These are phyloP conservation scores for Coemansia biformis DNA, from an alignment of 192 early-diverging fungal genomes.

Conservation along the genomic window DNA sequence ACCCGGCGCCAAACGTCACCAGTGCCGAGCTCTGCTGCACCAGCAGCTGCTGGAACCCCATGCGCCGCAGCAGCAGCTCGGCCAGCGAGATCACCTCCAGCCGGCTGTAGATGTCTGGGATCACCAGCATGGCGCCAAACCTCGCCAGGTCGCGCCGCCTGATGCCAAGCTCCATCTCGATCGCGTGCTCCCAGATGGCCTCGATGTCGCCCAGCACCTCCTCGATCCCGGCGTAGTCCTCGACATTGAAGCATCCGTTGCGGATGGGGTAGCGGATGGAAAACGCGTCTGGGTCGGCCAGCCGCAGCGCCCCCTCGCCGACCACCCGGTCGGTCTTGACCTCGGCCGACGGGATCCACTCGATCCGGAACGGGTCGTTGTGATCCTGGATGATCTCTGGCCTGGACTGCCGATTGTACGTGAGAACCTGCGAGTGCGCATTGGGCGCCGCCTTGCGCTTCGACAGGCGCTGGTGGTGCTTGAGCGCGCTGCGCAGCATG, in stretches of 20 bases:
- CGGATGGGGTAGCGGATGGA: conserved; percentile 69
- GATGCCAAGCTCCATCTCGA: conserved; percentile 67
- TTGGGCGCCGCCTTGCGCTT: conserved; percentile 76
- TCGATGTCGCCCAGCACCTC: conserved; percentile 71
- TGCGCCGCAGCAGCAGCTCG: conserved; percentile 63
- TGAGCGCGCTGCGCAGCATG: conserved; percentile 65
- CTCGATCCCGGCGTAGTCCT: conserved; percentile 63
- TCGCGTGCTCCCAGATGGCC: conserved; percentile 69
- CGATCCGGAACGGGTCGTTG: conserved; percentile 87
- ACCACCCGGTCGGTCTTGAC: conserved; percentile 47
- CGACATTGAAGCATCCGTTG: conserved; percentile 69
- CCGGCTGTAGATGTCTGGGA: conserved; percentile 72
- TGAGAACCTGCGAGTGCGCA: conserved; percentile 63
- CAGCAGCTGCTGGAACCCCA: conserved; percentile 71
- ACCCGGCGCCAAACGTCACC: conserved; percentile 82
- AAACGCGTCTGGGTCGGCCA: conserved; percentile 31
- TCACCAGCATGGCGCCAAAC: conserved; percentile 69
- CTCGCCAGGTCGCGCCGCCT: conserved; percentile 51
- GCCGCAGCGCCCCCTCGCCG: conserved; percentile 28
- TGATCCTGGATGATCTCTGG: conserved; percentile 75
- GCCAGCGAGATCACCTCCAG: conserved; percentile 60
- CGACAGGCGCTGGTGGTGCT: conserved; percentile 70
- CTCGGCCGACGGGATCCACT: conserved; percentile 62
- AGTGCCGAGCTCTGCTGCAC: conserved; percentile 77
- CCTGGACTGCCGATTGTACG: conserved; percentile 62